Evolutionary conservation across 2,329 filamentous ascomycete genomes (phyloP), one percentile per base, ranked within the genome.

Genomic region (Emmonsia crescens): DNA sequence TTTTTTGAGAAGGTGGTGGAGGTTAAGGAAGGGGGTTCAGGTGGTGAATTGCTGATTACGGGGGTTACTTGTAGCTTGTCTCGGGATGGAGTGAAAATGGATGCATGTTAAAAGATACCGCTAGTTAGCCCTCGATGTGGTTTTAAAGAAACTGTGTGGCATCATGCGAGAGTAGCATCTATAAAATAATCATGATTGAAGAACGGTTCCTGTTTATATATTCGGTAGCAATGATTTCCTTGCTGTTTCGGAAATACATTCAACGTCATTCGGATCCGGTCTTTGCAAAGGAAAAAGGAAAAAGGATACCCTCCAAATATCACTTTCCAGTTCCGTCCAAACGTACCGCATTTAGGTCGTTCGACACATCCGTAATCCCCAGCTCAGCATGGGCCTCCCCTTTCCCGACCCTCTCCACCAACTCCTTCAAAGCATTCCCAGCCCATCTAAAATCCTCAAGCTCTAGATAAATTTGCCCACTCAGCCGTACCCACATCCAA

Each of bases 381-480:
- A 59, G 10, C 21, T 49, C 31, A 42, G n/a, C 10, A 46, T 49
- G 40, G 29, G 54, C 64, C 59, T 81, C 80, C 5, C 77, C 78
- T 55, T 73, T 75, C 51, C 74, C 75, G 38, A 82, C 80, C 66
- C 80, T 75, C 49, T 77, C 77, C 68, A 82, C 85, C 5, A 89
- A 66, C 40, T 78, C 75, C 70, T 83, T 82, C 68, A 94, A 72
- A 9, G 82, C 76, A 58, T 78, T 70, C 0, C 80, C 89, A 3
- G 82, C 81, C 82, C 83, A 89, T 71, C 87, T 83, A 70, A 94
- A 96, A 73, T 96, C 91, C 14, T 80, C 79, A 65, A 87, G 72
- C 31, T 90, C 89, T n/a, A 96, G 75, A 71, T 94, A 97, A 0
- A 94, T 82, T 78, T 96, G 91, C 16, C 84, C 89, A 70, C 88